These are phyloP conservation scores for Ceratocystis huliohia DNA, from an alignment of 2,329 filamentous ascomycete species.

Conservation along the genomic window DNA sequence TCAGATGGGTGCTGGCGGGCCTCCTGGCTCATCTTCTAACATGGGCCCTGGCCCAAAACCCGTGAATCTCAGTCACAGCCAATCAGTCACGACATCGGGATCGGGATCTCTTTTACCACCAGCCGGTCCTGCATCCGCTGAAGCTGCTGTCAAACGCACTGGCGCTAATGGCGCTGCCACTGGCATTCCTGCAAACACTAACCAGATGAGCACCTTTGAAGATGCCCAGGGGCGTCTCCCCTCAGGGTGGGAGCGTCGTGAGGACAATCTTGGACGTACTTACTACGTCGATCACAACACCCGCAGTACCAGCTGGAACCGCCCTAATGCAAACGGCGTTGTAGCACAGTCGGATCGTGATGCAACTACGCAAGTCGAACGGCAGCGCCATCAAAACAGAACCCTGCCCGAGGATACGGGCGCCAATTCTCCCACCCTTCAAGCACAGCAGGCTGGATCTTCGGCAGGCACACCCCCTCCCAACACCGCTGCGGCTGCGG, in stretches of 20 bases:
- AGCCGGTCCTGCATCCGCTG: constrained; percentile 21
- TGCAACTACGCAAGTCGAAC: constrained; percentile 83
- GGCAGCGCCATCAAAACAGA: constrained; percentile 85
- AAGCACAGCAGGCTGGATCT: constrained; percentile 37
- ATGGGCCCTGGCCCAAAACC: constrained; percentile 35
- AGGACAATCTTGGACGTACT: constrained; percentile 86
- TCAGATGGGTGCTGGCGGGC: constrained; percentile 30
- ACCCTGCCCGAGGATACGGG: constrained; percentile 95
- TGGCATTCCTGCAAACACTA: constrained; percentile 19
- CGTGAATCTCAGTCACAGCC: constrained; percentile 35
- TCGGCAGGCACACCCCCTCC: constrained; percentile 25
- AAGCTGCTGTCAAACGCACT: constrained; percentile 23
- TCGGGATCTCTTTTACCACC: constrained; percentile 20
- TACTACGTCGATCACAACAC: constrained; percentile 99
- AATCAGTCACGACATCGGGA: constrained; percentile 25
- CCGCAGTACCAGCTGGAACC: constrained; percentile 88
- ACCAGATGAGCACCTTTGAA: constrained; percentile 75
- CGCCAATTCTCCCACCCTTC: constrained; percentile 74
- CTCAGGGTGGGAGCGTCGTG: constrained; percentile 86
- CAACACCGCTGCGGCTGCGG: constrained; percentile 23
- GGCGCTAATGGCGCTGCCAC: background rate
- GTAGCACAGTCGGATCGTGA: constrained; percentile 65
- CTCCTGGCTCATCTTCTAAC: constrained; percentile 28
- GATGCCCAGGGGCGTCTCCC: constrained; percentile 89
- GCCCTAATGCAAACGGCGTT: constrained; percentile 68